Percentiles rank a stretch among this genome's conserved stretches.
These are phyloP conservation scores for Phytophthora melonis DNA, from an alignment of 352 stramenopile species.

Conservation along the genomic window DNA sequence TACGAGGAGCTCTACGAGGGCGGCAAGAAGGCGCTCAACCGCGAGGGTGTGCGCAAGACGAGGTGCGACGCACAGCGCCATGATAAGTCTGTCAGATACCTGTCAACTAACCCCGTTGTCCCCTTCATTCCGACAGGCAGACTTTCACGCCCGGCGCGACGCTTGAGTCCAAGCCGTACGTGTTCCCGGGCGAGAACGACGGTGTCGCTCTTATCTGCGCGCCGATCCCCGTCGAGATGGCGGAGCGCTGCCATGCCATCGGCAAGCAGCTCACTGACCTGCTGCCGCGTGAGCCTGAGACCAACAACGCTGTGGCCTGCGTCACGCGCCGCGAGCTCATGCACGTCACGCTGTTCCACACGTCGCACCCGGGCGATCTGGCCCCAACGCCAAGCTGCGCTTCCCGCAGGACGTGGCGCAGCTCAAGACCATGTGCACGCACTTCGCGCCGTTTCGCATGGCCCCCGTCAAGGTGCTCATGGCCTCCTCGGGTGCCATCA, in stretches of 20 bases:
- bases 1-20: constrained; percentile 49
- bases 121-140: constrained; percentile 26
- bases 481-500: constrained; percentile 68
- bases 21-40: constrained; percentile 49
- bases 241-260: constrained; percentile 46
- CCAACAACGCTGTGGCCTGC: constrained; percentile 52
- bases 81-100: neutral
- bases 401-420: constrained; percentile 54
- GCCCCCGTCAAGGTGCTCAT: constrained; percentile 62
- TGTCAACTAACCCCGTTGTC: neutral
- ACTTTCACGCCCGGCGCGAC: constrained; percentile 44
- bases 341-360: constrained; percentile 86
- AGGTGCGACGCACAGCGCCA: constrained; percentile 32
- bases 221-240: constrained; percentile 47
- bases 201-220: constrained; percentile 61
- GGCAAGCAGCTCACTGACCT: constrained; percentile 56
- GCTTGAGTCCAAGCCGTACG: constrained; percentile 61
- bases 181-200: constrained; percentile 54
- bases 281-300: constrained; percentile 45
- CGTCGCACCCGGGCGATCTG: constrained; percentile 72
- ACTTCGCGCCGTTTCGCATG: constrained; percentile 56
- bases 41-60: constrained; percentile 44
- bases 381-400: constrained; percentile 50
- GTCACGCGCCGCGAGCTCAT: constrained; percentile 75
- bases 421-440: constrained; percentile 47